Conservation (phyloP, 306 rosid species). For the Lupinus albus region DNA sequence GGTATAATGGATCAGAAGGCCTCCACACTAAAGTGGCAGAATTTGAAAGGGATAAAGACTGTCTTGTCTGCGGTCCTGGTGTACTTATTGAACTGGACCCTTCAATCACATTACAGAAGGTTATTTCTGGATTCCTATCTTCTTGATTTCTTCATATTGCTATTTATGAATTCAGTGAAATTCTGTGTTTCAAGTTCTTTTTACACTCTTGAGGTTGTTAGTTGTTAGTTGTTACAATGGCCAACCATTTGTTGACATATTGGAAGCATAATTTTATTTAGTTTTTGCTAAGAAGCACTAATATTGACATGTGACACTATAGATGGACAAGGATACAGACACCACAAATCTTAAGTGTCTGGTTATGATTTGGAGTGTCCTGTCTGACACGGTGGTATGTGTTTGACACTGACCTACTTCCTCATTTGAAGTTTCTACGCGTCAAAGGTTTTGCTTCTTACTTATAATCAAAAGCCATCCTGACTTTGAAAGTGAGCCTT, state of each 20-base stretch:
- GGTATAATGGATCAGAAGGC: conserved; percentile 76
- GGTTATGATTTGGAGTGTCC: not conserved
- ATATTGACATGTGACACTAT: not conserved
- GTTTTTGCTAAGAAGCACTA: not conserved
- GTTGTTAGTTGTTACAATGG: not conserved
- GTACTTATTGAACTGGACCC: conserved; percentile 67
- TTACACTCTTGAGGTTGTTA: not conserved
- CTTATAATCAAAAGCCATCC: not conserved
- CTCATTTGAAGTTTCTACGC: not conserved
- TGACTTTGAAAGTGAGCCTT: not conserved
- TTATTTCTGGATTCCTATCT: conserved; percentile 33
- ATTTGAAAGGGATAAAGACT: conserved; percentile 69
- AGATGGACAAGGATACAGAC: not conserved
- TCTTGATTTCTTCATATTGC: not conserved
- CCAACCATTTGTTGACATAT: not conserved
- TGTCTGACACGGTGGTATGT: not conserved
- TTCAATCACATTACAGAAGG: conserved; percentile 67
- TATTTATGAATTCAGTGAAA: conserved; percentile 15
- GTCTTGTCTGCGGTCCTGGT: conserved; percentile 79
- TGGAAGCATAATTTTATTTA: not conserved
- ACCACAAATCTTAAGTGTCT: not conserved
- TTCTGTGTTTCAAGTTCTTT: conserved; percentile 2
- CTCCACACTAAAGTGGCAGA: conserved; percentile 76
- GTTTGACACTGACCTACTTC: not conserved
- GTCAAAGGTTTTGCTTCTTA: not conserved